Percentiles rank a stretch among this genome's conserved stretches.
Conservation (phyloP, 2,329 filamentous ascomycete genomes). For the Ophiognomonia clavigignenti-juglandacearum region DNA sequence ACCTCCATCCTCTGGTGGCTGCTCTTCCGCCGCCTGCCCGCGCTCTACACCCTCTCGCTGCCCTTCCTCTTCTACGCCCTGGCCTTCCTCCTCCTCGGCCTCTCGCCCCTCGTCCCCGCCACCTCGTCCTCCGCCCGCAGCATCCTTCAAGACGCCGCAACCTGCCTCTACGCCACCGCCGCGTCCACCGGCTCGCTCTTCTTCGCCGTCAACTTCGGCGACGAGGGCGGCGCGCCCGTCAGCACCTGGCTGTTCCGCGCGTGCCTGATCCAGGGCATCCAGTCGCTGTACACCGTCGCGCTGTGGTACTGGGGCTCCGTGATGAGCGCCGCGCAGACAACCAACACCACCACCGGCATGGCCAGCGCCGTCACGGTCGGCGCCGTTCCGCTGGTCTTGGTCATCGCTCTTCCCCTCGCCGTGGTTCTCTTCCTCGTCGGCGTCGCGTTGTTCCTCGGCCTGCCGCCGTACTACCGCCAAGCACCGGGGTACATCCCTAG, state of each 20-base stretch:
- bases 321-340: slow-evolving; percentile 38
- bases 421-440: slow-evolving; percentile 52
- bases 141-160: slow-evolving; percentile 53
- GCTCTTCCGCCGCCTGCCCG: slow-evolving; percentile 53
- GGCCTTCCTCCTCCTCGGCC: slow-evolving; percentile 59
- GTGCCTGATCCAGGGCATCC: slow-evolving; percentile 61
- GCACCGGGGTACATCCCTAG: slow-evolving; percentile 56
- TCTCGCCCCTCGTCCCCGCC: slow-evolving; percentile 52
- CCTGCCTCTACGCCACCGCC: slow-evolving; percentile 56
- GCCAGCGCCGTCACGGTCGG: slow-evolving; percentile 28
- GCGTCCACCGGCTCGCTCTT: slow-evolving; percentile 60
- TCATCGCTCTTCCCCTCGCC: slow-evolving; percentile 51
- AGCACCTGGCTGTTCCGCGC: slow-evolving; percentile 40
- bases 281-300: slow-evolving; percentile 60
- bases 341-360: slow-evolving; percentile 29
- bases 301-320: slow-evolving; percentile 64
- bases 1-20: slow-evolving; percentile 60
- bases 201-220: slow-evolving; percentile 63
- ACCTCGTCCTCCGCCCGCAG: slow-evolving; percentile 28
- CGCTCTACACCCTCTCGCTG: slow-evolving; percentile 51
- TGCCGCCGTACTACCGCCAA: slow-evolving; percentile 61
- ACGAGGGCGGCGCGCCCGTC: slow-evolving; percentile 28
- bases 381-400: slow-evolving; percentile 21
- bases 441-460: slow-evolving; percentile 47
- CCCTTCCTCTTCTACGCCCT: slow-evolving; percentile 60